Conservation (phyloP, 331 rosid species). For the Malus hybrid region DNA sequence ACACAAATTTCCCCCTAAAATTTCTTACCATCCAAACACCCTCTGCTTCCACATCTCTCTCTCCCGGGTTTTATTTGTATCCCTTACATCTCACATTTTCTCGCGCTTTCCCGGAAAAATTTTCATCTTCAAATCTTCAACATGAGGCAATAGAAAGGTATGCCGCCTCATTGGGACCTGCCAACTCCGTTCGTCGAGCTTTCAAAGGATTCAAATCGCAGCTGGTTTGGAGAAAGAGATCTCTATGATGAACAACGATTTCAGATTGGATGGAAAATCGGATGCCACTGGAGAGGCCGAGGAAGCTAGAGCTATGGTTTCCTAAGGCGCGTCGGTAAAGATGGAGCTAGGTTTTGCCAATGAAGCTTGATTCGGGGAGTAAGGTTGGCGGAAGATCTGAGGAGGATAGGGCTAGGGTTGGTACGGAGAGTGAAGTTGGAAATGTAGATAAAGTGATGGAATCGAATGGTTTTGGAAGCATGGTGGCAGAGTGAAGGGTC, state of each 20-base stretch:
- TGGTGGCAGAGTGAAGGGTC: too few species aligned
- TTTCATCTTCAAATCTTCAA: neutral
- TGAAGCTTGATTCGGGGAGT: slow-evolving; percentile 29
- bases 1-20: neutral
- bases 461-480: slow-evolving; percentile 1
- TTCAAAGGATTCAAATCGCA: neutral
- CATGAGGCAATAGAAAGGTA: slow-evolving; percentile 7
- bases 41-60: neutral
- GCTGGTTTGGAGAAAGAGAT: slow-evolving; percentile 13
- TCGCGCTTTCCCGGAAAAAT: neutral
- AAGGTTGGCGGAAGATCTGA: slow-evolving; percentile 29
- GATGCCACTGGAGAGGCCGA: slow-evolving; percentile 24
- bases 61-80: slow-evolving; percentile 20
- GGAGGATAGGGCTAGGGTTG: slow-evolving; percentile 25
- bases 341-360: slow-evolving; percentile 31
- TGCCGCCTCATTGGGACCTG: slow-evolving; percentile 14
- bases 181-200: slow-evolving; percentile 23
- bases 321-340: slow-evolving; percentile 17
- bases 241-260: slow-evolving; percentile 50
- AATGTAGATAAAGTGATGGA: slow-evolving; percentile 18
- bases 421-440: slow-evolving; percentile 21
- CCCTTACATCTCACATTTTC: neutral
- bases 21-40: slow-evolving; percentile 21
- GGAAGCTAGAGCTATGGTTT: slow-evolving; percentile 12
- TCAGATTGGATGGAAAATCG: slow-evolving; percentile 23